Base-by-base conservation (phyloP, 208 protist species). In the Porcisia hertigi region DNA sequence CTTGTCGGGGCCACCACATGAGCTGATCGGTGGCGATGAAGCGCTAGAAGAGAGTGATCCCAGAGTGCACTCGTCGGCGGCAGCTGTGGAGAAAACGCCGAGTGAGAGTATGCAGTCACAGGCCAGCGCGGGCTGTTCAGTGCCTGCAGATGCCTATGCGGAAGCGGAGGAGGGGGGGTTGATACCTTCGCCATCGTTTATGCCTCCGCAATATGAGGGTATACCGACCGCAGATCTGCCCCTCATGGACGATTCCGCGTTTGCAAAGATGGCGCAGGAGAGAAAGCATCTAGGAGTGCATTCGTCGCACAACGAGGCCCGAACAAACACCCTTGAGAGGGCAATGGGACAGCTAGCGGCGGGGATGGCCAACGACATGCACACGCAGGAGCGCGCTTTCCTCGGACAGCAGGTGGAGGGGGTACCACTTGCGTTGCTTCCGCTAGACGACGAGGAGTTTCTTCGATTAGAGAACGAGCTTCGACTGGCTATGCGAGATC, bases 351-450 rank as follows among this genome's bases (percentile, higher is more conserved):
- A 76, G n/a, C 45, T 81, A 60, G 81, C 79, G 8, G 59, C 62
- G 23, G 72, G 54, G 47, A 67, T 85, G 73, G 85, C 86, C 3
- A 65, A 81, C 18, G 72, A 76, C 63, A 88, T 88, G 75, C 89
- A 89, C 66, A 73, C 82, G 41, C 76, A 76, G 39, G 84, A 91
- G 53, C 85, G 86, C 16, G 70, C 63, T 23, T 92, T 84, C 72
- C 83, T 93, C 3, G 79, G 87, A 49, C 73, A 73, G 0, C 76
- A 89, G 60, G 80, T 84, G 52, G 76, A 90, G n/a, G 87, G 87
- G 52, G 80, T 92, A 63, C 86, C 86, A 16, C 65, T 94, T 52
- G 71, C 78, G 47, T 47, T 89, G 69, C 83, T 93, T 23, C 77
- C 81, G 16, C 63, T 95, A 11, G 81, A 86, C 11, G 84, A 95